Evolutionary conservation across 768 basidiomycete genomes (phyloP), one percentile per base, ranked within the genome.

Genomic region (Phaeotremella fagi): DNA sequence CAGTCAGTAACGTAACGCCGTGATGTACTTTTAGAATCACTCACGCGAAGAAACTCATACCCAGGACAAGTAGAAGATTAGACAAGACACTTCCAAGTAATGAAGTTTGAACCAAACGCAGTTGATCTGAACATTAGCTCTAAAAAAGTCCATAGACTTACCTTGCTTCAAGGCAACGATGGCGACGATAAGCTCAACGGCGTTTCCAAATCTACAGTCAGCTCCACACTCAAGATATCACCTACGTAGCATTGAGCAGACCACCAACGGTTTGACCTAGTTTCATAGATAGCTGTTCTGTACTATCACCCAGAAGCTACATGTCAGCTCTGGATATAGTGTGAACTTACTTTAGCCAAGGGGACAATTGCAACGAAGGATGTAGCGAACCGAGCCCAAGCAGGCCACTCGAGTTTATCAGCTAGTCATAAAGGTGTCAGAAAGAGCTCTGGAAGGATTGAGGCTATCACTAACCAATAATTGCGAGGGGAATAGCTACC

Each of bases 1-100:
- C 45, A 44, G 31, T 62, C 36, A 18, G 1, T 23, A 15, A 5
- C 29, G 22, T 18, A 50, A 14, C 18, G 12, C 27, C 23, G 4
- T 35, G 44, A 2, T 14, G n/a, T 35, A 83, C 85, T 86, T 44
- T 33, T 2, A 1, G 3, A n/a, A n/a, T n/a, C n/a, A 62, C 67
- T 59, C 38, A 70, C 70, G 88, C 88, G 49, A 92, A 77, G 79
- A 92, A 92, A 14, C 88, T 89, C 74, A 86, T 89, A 5, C 91
- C 91, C 14, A 97, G 78, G 16, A 97, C 90, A 31, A 95, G 79
- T 7, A 95, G 80, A 33, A 92, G 78, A 74, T 95, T 95, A 12
- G 89, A 91, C 33, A 95, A 76, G 55, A 95, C 87, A 25, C 88
- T 90, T 18, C 90, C 91, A 41, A 95, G 81, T 81, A 94, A 84